Evolutionary conservation across 2,329 filamentous ascomycete genomes (phyloP).

Genomic region (Venturia effusa): DNA sequence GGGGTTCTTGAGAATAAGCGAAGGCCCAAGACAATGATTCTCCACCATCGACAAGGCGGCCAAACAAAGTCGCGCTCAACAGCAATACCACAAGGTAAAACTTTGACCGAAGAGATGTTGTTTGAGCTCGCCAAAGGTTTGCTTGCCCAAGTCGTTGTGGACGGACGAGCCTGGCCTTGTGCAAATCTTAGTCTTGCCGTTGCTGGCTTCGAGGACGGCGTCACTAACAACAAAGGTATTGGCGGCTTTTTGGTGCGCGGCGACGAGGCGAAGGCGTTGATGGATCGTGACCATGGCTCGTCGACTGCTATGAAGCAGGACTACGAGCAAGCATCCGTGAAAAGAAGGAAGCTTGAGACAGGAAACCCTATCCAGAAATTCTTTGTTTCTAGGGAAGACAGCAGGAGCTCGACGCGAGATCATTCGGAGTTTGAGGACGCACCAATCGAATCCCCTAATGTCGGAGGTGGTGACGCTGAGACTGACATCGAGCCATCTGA

Average conservation of each 20-base stretch:
- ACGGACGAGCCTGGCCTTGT: conserved; percentile 81
- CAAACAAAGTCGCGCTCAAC: conserved; percentile 66
- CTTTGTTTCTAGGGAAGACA: conserved; percentile 5
- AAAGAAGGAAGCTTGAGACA: conserved; percentile 24
- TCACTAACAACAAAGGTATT: conserved; percentile 77
- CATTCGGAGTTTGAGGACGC: not conserved
- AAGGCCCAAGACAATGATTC: conserved; percentile 71
- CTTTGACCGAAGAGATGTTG: conserved; percentile 60
- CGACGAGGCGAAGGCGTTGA: conserved; percentile 42
- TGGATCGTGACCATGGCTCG: conserved; percentile 15
- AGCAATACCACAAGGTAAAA: conserved; percentile 65
- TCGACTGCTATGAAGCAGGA: conserved; percentile 13
- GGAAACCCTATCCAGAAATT: conserved; percentile 17
- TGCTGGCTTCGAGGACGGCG: conserved; percentile 82
- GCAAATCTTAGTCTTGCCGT: conserved; percentile 82
- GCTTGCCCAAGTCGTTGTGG: conserved; percentile 64
- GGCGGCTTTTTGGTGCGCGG: conserved; percentile 69
- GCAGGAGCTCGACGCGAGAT: not conserved
- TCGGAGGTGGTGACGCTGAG: not conserved
- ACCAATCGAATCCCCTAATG: not conserved
- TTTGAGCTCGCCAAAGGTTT: conserved; percentile 68
- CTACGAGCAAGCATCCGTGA: conserved; percentile 19
- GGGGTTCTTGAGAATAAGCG: conserved; percentile 79
- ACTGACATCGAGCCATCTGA: conserved; percentile 3
- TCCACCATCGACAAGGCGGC: conserved; percentile 67